Conservation (phyloP, 257 asterid genomes). For the Solanum piurae region DNA sequence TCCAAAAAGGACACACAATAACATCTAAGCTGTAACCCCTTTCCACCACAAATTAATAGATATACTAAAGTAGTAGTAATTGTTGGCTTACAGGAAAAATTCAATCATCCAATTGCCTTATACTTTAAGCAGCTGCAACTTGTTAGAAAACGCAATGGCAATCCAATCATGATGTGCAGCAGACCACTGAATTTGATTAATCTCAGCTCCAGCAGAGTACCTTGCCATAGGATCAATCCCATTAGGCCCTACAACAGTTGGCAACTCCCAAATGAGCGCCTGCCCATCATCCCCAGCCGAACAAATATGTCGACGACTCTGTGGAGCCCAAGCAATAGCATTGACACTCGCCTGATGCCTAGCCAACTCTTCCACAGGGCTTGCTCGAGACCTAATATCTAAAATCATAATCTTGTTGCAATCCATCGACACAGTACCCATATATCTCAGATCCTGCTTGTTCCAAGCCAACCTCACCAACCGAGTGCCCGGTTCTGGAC, state of each 20-base stretch:
- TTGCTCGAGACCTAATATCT: constrained; percentile 66
- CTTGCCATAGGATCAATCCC: constrained; percentile 82
- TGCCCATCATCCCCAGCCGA: constrained; percentile 90
- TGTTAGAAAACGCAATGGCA: constrained; percentile 73
- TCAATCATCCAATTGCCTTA: constrained; percentile 23
- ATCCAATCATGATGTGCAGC: constrained; percentile 77
- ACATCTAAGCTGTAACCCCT: background rate
- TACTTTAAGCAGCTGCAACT: constrained; percentile 78
- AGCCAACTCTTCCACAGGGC: constrained; percentile 85
- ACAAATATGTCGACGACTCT: constrained; percentile 74
- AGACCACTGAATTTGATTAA: constrained; percentile 95
- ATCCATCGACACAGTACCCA: constrained; percentile 81
- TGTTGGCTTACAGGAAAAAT: background rate
- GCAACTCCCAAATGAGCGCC: constrained; percentile 88
- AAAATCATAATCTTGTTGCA: constrained; percentile 66
- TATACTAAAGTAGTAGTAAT: background rate
- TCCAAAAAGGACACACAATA: background rate
- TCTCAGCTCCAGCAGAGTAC: constrained; percentile 62
- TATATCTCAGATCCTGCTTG: constrained; percentile 85
- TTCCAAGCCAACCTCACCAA: constrained; percentile 87
- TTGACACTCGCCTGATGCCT: constrained; percentile 83
- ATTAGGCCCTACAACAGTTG: constrained; percentile 80
- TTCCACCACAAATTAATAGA: background rate
- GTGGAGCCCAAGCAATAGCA: constrained; percentile 94
- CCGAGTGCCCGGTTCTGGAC: constrained; percentile 68